Evolutionary conservation across 345 rosid species (phyloP), one percentile per base, ranked within the genome.

Genomic region (Schrenkiella parvula): DNA sequence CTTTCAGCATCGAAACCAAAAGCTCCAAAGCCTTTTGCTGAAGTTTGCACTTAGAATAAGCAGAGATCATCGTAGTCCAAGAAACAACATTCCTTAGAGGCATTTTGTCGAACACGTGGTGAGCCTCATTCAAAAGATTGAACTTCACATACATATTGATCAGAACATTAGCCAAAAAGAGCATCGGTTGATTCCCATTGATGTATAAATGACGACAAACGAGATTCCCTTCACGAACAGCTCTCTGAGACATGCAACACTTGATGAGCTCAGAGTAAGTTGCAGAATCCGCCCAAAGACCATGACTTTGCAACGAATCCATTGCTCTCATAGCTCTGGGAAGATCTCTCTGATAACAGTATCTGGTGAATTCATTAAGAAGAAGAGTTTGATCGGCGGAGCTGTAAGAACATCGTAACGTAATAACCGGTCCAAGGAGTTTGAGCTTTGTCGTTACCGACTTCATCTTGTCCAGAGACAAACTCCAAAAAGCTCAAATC

Each of bases 21-120:
- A 76, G 74, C 75, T 82, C 50, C 17, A 76, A 37, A 6, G 79
- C 85, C 70, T 73, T 79, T 0, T 35, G 32, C 23, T 70, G 74
- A 34, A 75, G 50, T 4, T 66, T 81, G 1, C 55, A 61, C 68
- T 66, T 74, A n/a, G 88, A 63, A 12, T 75, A 87, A 65, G 88
- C 92, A 28, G 91, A 80, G 26, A 89, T 86, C 74, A 89, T 64
- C 0, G 92, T 86, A n/a, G 96, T 89, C 96, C 96, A 89, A 34
- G 96, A 81, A 70, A 79, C 60, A 76, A 79, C 79, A 34, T 77
- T 70, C 56, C 81, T 76, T 1, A 73, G 42, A 63, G 79, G 72
- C 77, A 82, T 73, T 79, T 67, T 22, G 3, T 79, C 83, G 59
- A 79, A 77, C 82, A 76, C 11, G 6, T 28, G 32, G 75, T 74